Percentiles rank a stretch among this genome's conserved stretches.
Conservation (phyloP, 169 alveolate species). For the Plasmodium chabaudi region DNA sequence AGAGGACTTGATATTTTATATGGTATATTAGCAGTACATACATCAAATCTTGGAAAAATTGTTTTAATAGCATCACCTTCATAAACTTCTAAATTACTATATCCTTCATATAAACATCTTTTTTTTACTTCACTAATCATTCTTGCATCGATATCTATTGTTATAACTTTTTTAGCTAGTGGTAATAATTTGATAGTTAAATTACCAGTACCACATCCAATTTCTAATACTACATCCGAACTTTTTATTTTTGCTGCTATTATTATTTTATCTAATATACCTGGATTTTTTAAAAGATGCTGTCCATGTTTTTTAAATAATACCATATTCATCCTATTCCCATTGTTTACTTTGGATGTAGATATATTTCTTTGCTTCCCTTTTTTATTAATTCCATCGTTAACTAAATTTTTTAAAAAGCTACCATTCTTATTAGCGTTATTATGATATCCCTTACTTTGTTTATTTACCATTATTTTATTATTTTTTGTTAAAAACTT, state of each 20-base stretch:
- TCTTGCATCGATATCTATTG: slow-evolving; percentile 98
- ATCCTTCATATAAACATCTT: slow-evolving; percentile 92
- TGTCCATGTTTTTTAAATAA: slow-evolving; percentile 96
- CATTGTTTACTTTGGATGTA: slow-evolving; percentile 54
- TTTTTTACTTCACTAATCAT: slow-evolving; percentile 99
- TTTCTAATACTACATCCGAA: slow-evolving; percentile 98
- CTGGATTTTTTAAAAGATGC: slow-evolving; percentile 98
- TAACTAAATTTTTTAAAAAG: slow-evolving; percentile 29
- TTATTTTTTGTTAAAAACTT: slow-evolving; percentile 12
- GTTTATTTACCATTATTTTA: slow-evolving; percentile 5
- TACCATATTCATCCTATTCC: slow-evolving; percentile 83
- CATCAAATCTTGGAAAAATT: slow-evolving; percentile 96
- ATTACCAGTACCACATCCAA: slow-evolving; percentile 99
- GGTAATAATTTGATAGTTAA: slow-evolving; percentile 96
- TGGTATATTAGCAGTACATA: slow-evolving; percentile 99
- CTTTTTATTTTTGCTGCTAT: slow-evolving; percentile 97
- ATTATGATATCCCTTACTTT: slow-evolving; percentile 26
- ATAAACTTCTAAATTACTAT: slow-evolving; percentile 88
- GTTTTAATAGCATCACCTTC: slow-evolving; percentile 97
- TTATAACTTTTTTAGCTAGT: slow-evolving; percentile 96
- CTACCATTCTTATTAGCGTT: slow-evolving; percentile 2
- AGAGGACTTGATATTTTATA: slow-evolving; percentile 99
- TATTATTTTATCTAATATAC: slow-evolving; percentile 95
- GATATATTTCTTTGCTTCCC: slow-evolving; percentile 28
- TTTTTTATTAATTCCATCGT: slow-evolving; percentile 40